Percentiles rank a stretch among this genome's conserved stretches.
Evolutionary conservation across 2,329 filamentous ascomycete species (phyloP).

Genomic region (Penicillium sp.): DNA sequence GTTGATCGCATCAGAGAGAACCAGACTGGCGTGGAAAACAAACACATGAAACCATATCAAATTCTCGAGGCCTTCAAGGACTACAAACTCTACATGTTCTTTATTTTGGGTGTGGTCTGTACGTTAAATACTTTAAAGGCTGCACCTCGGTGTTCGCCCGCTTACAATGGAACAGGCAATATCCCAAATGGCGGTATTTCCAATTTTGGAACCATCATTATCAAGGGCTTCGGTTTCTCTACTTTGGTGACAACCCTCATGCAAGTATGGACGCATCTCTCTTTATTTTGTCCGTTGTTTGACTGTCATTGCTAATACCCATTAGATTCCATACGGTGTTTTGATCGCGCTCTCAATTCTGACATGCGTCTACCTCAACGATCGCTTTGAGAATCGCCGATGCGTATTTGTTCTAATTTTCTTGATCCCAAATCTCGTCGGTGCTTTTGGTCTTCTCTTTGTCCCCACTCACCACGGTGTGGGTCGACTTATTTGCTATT

Average conservation of each 20-base stretch:
- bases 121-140: slow-evolving; percentile 11
- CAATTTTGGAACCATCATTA: slow-evolving; percentile 66
- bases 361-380: slow-evolving; percentile 56
- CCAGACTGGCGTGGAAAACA: slow-evolving; percentile 66
- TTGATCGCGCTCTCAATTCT: slow-evolving; percentile 59
- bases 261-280: slow-evolving; percentile 42
- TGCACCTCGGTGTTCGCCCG: background rate
- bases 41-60: slow-evolving; percentile 61
- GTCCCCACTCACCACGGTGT: slow-evolving; percentile 58
- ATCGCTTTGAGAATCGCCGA: slow-evolving; percentile 55
- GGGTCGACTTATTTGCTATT: slow-evolving; percentile 64
- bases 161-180: slow-evolving; percentile 44
- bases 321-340: slow-evolving; percentile 55
- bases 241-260: slow-evolving; percentile 61
- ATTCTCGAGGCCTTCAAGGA: slow-evolving; percentile 63
- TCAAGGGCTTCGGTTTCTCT: slow-evolving; percentile 63
- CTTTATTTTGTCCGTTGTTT: too few species aligned
- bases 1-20: slow-evolving; percentile 62
- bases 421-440: slow-evolving; percentile 65
- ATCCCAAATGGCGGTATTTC: slow-evolving; percentile 63
- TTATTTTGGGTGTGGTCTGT: slow-evolving; percentile 57
- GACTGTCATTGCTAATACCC: background rate
- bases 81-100: slow-evolving; percentile 66
- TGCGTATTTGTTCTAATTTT: slow-evolving; percentile 63
- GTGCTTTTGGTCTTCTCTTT: slow-evolving; percentile 64